Evolutionary conservation across 352 stramenopile species (phyloP), one percentile per base, ranked within the genome.

Genomic region (Pythium phragmiticola): DNA sequence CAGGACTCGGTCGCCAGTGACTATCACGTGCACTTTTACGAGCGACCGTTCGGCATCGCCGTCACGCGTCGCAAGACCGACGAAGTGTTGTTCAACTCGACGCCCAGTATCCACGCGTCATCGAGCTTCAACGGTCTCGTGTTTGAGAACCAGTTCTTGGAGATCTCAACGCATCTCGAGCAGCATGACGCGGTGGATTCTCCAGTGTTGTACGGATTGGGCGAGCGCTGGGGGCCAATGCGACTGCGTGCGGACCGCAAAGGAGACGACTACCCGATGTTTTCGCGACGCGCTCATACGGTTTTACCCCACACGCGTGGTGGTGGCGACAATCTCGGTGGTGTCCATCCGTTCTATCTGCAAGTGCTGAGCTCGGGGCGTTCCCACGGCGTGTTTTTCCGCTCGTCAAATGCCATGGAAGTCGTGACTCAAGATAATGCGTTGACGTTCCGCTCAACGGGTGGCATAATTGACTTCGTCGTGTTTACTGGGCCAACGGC

Each of bases 371-470:
- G 68, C 0, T 78, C 72, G 4, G 75, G 84, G 0, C 64, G 47
- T 43, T 77, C 89, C 0, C 84, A 96, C 39, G 89, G 88, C 5
- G 61, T 93, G 17, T 94, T 94, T 39, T 59, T 97, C 52, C 61
- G 83, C 1, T 92, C 88, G 39, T 89, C 83, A 0, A 96, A 96
- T 42, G 89, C 86, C 2, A 94, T 97, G 82, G 89, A 97, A 63
- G 84, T 93, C 3, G 72, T 91, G 34, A 75, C 82, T 19, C 84
- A 84, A 46, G 65, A 67, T 1, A 43, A 77, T 23, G 79, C 85
- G 6, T 57, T 96, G 14, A 95, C 88, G 16, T 95, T 92, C 62
- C 84, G 87, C 7, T 65, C 84, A 0, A 90, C 84, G 0, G 89
- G 89, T 28, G 89, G 89, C 26, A 68, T 97, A 28, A 30, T 96